Conservation (phyloP, 805 yeast species). For the Candida fluviatilis region DNA sequence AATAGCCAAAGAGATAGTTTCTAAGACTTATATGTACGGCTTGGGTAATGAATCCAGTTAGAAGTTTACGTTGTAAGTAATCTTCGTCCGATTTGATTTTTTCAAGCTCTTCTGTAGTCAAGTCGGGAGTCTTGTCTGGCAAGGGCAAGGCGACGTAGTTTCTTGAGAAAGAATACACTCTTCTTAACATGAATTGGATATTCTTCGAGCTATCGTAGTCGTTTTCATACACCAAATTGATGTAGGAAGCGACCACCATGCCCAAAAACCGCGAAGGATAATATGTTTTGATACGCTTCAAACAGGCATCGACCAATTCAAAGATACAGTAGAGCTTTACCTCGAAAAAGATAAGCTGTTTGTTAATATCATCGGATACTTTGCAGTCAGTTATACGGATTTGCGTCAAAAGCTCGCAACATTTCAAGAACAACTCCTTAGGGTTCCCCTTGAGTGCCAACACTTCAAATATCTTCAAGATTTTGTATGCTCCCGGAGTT, state of each 20-base stretch:
- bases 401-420: constrained; percentile 57
- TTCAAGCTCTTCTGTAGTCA: constrained; percentile 33
- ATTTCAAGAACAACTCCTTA: constrained; percentile 69
- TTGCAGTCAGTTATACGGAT: constrained; percentile 23
- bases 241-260: constrained; percentile 58
- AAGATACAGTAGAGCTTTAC: constrained; percentile 61
- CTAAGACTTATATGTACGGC: constrained; percentile 35
- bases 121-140: constrained; percentile 34
- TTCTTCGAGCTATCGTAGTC: constrained; percentile 10
- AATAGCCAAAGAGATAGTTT: constrained; percentile 15
- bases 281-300: constrained; percentile 59
- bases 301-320: constrained; percentile 58
- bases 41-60: constrained; percentile 60
- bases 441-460: constrained; percentile 72
- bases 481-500: constrained; percentile 34
- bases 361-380: constrained; percentile 7
- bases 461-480: constrained; percentile 53
- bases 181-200: constrained; percentile 44
- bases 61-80: constrained; percentile 57
- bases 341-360: constrained; percentile 35
- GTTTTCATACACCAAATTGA: constrained; percentile 48
- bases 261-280: constrained; percentile 79
- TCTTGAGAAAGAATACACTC: constrained; percentile 61
- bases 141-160: constrained; percentile 40
- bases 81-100: constrained; percentile 51